Percentiles rank a stretch among this genome's conserved stretches.
phyloP scores from a whole-genome alignment of 179 eudicot genomes.

The Gypsophila paniculata region DNA sequence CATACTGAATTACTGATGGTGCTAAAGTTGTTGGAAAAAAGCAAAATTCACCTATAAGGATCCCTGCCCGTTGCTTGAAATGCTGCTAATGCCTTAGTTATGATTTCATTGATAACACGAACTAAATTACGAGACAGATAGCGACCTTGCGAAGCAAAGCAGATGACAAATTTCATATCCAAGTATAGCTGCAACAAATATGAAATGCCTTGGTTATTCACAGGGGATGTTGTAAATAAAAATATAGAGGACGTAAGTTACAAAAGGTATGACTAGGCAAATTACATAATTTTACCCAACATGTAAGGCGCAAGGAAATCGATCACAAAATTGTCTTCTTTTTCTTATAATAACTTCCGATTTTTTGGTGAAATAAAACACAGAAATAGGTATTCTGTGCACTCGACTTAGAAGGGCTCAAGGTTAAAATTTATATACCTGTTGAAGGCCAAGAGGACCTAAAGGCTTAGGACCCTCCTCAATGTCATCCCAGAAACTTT shows the following conservation, averaged over 20 bases:
- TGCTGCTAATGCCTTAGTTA: constrained; percentile 66
- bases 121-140: constrained; percentile 72
- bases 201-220: neutral
- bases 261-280: neutral
- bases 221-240: neutral
- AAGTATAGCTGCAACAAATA: constrained; percentile 60
- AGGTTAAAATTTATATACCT: constrained; percentile 41
- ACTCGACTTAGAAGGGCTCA: neutral
- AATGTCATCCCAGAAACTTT: constrained; percentile 95
- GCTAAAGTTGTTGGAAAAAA: constrained; percentile 7
- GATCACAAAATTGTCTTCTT: constrained; percentile 4
- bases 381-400: neutral
- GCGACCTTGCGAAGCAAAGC: constrained; percentile 90
- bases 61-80: constrained; percentile 79
- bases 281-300: neutral
- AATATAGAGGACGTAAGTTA: neutral
- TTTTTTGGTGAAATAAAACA: neutral
- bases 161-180: constrained; percentile 89
- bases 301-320: neutral
- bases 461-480: constrained; percentile 80
- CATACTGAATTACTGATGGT: neutral
- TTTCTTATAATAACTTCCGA: neutral
- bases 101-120: constrained; percentile 75
- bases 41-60: constrained; percentile 59
- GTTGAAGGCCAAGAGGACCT: constrained; percentile 87